Base-by-base conservation (phyloP, 2,329 filamentous ascomycete species). In the Penicillium griseofulvum region DNA sequence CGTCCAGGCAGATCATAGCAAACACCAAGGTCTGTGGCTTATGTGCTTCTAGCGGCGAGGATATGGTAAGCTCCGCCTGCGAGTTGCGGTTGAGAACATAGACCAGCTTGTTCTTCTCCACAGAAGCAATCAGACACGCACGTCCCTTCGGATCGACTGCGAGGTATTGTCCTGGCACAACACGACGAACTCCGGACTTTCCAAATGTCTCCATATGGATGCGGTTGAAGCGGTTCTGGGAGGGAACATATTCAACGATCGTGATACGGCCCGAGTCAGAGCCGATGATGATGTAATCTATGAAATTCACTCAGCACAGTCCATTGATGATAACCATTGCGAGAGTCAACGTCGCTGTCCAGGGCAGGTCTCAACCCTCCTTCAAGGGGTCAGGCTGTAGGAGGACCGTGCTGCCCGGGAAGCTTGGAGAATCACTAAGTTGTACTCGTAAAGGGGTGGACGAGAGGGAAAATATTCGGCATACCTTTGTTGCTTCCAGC, bases 41-140 rank as follows among this genome's bases (percentile, higher is more conserved):
- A 76, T 99, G 93, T 2, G 94, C 95, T 76, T 99, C 95, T 17
- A 99, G 82, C 0, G 94, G 94, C 14, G 94, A 99, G 5, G 94
- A 99, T 48, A 99, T 99, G 38, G 92, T 95, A 66, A 99, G 85
- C 73, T 96, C 90, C 17, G 92, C 92, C 75, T 97, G 91, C 3
- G 91, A 85, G 76, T 96, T 96, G 62, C 95, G 88, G 75, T 97
- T 97, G 64, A 99, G 82, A 68, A 99, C 93, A 76, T 99, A 99
- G 64, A 99, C 94, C 54, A 99, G 88, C 79, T 99, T 99, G 79
- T 97, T 99, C 83, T 99, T 99, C 78, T 99, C 95, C 52, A 93
- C 83, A 5, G 92, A 93, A 10, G 94, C 91, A 58, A 97, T 90
- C 71, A 99, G 82, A 70, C 93, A 96, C 52, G 95, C 95, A 78